These are phyloP conservation scores for Cladosporium sp. DNA, from an alignment of 2,329 filamentous ascomycete genomes.

Conservation along the genomic window DNA sequence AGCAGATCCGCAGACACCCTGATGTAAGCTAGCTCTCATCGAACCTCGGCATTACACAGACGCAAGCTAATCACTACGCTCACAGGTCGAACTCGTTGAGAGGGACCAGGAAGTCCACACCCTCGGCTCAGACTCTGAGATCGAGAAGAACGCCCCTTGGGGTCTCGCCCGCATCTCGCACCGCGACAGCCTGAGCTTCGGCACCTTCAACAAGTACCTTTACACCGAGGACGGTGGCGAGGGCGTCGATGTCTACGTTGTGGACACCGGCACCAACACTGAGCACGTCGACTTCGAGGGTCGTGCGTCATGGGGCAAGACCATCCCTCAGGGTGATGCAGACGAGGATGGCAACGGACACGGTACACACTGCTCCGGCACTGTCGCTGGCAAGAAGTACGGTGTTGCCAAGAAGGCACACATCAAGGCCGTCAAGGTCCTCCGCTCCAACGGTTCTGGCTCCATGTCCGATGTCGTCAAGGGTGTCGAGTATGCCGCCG, in stretches of 20 bases:
- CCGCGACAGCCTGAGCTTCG: conserved; percentile 79
- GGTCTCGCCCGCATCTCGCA: conserved; percentile 97
- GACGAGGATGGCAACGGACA: conserved; percentile 96
- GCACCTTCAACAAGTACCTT: conserved; percentile 97
- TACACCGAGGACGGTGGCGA: conserved; percentile 86
- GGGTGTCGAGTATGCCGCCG: conserved; percentile 92
- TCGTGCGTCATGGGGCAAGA: conserved; percentile 94
- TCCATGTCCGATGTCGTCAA: conserved; percentile 99
- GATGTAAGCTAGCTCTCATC: conserved; percentile 68
- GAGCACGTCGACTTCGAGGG: conserved; percentile 97
- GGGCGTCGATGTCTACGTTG: conserved; percentile 97
- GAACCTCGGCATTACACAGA: conserved; percentile 10
- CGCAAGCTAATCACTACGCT: not conserved
- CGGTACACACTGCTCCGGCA: conserved; percentile 98
- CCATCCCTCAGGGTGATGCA: conserved; percentile 76
- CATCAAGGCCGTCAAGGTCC: conserved; percentile 96
- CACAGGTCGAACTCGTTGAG: conserved; percentile 93
- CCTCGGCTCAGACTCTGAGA: conserved; percentile 53
- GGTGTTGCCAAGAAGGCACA: conserved; percentile 99
- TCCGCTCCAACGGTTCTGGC: conserved; percentile 93
- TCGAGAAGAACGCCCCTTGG: conserved; percentile 96
- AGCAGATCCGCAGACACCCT: conserved; percentile 88
- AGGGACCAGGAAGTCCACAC: conserved; percentile 89
- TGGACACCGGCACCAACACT: conserved; percentile 93
- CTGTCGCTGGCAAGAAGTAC: conserved; percentile 96